Base-by-base conservation (phyloP, 2,329 filamentous ascomycete species). In the Fusarium sp. region DNA sequence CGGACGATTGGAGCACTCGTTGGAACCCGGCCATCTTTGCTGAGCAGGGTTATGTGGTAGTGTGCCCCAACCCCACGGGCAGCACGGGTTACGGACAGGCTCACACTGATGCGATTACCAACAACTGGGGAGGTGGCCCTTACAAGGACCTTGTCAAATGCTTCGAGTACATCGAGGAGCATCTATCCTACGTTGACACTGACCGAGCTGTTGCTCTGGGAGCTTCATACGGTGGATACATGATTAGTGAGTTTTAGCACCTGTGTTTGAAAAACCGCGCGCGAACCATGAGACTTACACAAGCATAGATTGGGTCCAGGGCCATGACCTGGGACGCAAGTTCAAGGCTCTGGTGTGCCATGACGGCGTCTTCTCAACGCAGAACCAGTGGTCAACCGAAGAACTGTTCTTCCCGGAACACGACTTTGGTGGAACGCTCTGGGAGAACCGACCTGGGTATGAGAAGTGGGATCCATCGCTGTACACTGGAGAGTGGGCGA, bases 331-430 rank as follows among this genome's bases (percentile, higher is more conserved):
- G 0, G 94, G 94, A 18, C 90, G 93, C 30, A 90, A 92, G 72
- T 97, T 98, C 87, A 94, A 94, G 80, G 94, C 94, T 0, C 86
- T 98, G 5, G 94, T 97, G 30, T 94, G 91, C 74, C 94, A 97
- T 78, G 94, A 97, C 73, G 94, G 94, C 50, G 91, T 95, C 57
- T 96, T 95, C 80, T 92, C 90, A 73, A 91, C 90, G 1, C 82
- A 90, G 54, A 89, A 85, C 72, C 88, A 90, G 79, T 91, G 89
- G 82, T 80, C 85, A 2, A 89, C 87, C 6, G 90, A 92, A 69
- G 90, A 92, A 78, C 83, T 92, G n/a, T 92, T 91, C 83, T 92
- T 92, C 81, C 87, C 89, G 0, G 83, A 90, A 65, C 90, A 91
- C 72, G 90, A 92, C 73, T 90, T 92, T 79, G 87, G 87, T 23